phyloP scores from a whole-genome alignment of 495 filamentous ascomycete species.

The Astrothelium subdiscretum region DNA sequence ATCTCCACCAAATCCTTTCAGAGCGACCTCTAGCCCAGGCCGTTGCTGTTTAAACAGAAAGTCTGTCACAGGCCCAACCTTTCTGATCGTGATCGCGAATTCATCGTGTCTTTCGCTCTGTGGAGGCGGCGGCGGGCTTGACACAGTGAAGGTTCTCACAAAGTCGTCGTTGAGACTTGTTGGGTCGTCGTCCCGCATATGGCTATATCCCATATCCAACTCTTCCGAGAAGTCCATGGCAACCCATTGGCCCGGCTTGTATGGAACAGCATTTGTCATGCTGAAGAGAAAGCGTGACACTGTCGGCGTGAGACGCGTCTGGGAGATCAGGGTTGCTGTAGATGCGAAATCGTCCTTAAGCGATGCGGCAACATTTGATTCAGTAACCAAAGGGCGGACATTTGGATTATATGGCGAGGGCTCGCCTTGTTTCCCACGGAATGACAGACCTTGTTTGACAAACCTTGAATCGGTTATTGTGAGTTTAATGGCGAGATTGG shows the following conservation, averaged over 20 bases:
- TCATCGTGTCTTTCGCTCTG: slow-evolving; percentile 29
- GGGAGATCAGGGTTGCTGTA: slow-evolving; percentile 41
- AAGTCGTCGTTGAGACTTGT: slow-evolving; percentile 71
- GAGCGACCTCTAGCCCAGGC: slow-evolving; percentile 46
- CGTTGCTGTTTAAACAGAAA: slow-evolving; percentile 47
- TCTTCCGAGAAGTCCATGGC: slow-evolving; percentile 58
- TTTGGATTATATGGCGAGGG: slow-evolving; percentile 61
- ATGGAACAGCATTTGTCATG: slow-evolving; percentile 32
- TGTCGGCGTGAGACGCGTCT: slow-evolving; percentile 48
- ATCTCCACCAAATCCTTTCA: slow-evolving; percentile 63
- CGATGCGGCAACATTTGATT: slow-evolving; percentile 28
- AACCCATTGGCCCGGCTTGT: slow-evolving; percentile 62
- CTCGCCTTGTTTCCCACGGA: slow-evolving; percentile 48
- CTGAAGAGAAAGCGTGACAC: slow-evolving; percentile 50
- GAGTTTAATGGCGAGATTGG: slow-evolving; percentile 60
- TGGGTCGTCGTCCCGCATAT: slow-evolving; percentile 73
- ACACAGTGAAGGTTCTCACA: slow-evolving; percentile 69
- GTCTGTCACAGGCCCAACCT: slow-evolving; percentile 53
- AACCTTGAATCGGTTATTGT: slow-evolving; percentile 47
- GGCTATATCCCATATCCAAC: slow-evolving; percentile 58
- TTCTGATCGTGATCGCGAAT: slow-evolving; percentile 60
- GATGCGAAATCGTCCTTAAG: slow-evolving; percentile 13
- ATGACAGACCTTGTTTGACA: slow-evolving; percentile 50
- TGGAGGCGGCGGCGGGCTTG: slow-evolving; percentile 36
- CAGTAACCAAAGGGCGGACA: slow-evolving; percentile 42